Evolutionary conservation across 1,284 basidiomycete species (phyloP), one percentile per base, ranked within the genome.

Genomic region (Leccinum angustisporum): DNA sequence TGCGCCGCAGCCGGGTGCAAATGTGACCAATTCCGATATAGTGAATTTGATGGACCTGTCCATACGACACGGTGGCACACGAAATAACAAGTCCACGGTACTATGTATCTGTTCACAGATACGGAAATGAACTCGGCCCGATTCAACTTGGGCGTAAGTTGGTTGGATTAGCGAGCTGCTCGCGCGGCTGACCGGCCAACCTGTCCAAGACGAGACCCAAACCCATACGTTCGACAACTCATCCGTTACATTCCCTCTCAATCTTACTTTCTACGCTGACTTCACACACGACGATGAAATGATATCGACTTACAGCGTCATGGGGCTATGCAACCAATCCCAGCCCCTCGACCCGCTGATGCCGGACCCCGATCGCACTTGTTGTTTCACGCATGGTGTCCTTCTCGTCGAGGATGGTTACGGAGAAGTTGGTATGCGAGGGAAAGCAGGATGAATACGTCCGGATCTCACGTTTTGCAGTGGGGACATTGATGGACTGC

Each of bases 111-210:
- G 34, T 36, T 36, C 13, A 18, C 61, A 88, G 87, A 25, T 87
- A 89, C 63, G 90, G 89, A 9, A 81, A 86, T 64, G 66, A 74
- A 0, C 79, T 91, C 2, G 90, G 90, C 0, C 84, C 76, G 3
- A 84, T 91, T 1, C 90, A 91, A 73, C n/a, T n/a, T n/a, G n/a
- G n/a, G n/a, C n/a, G n/a, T n/a, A n/a, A n/a, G 88, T 93, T 7
- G 92, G 92, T 5, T 95, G 89, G 71, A 77, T 92, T 67, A 94
- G 93, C 72, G 93, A 95, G 74, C 84, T 95, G 36, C 76, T 95
- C 18, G 90, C 92, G 1, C 84, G 93, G n/a, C 80, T 95, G 33
- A 90, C 86, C 0, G 79, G 80, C 14, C 73, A 75, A 16, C 80
- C 3, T 0, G 86, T 91, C 5, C n/a, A n/a, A n/a, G n/a, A n/a